These are phyloP conservation scores for Beta vulgaris DNA, from an alignment of 148 eudicot genomes.

Conservation along the genomic window DNA sequence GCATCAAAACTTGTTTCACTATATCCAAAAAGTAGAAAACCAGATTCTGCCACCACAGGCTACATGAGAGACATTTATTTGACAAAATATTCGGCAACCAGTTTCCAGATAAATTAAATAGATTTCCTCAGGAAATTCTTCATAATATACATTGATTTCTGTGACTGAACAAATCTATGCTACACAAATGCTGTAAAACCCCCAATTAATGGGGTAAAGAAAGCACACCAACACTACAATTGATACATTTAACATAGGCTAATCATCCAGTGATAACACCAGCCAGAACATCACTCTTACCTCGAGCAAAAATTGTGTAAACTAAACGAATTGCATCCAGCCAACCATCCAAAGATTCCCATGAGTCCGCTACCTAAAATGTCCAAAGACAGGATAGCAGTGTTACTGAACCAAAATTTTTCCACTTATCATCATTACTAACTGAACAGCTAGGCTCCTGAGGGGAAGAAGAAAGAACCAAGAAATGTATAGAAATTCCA, in stretches of 20 bases:
- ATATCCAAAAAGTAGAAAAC: not conserved
- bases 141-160: slow-evolving; percentile 21
- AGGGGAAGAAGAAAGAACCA: not conserved
- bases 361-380: slow-evolving; percentile 78
- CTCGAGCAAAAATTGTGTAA: slow-evolving; percentile 87
- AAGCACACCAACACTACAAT: slow-evolving; percentile 14
- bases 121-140: slow-evolving; percentile 10
- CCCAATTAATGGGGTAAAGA: slow-evolving; percentile 20
- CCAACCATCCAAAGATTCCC: slow-evolving; percentile 90
- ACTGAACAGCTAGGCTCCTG: not conserved
- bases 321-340: slow-evolving; percentile 91
- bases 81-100: not conserved
- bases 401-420: not conserved
- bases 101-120: not conserved
- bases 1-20: not conserved
- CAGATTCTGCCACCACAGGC: not conserved
- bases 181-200: too few relatives aligned
- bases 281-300: slow-evolving; percentile 90
- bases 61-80: slow-evolving; percentile 14
- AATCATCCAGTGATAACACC: slow-evolving; percentile 64
- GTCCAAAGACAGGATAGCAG: slow-evolving; percentile 1
- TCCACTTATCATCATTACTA: not conserved
- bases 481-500: not conserved
- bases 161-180: slow-evolving; percentile 12
- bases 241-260: slow-evolving; percentile 9